These are phyloP conservation scores for Penicillium canescens DNA, from an alignment of 495 filamentous ascomycete species.

Conservation along the genomic window DNA sequence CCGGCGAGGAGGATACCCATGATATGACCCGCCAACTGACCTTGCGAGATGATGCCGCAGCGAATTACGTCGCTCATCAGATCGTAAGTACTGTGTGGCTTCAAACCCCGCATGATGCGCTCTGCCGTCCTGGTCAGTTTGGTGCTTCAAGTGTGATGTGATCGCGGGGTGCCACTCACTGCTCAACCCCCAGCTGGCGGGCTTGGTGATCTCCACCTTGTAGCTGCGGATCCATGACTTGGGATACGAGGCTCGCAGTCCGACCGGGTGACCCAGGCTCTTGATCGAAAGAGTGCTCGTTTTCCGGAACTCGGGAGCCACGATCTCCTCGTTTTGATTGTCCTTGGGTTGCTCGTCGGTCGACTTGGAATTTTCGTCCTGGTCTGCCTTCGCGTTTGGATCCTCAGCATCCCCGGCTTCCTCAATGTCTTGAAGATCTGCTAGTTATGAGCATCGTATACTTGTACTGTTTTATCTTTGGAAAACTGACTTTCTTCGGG, in stretches of 20 bases:
- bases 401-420: no score
- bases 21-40: conserved; percentile 10
- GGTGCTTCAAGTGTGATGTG: not conserved
- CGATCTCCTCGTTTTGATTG: not conserved
- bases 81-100: conserved; percentile 8
- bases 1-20: conserved; percentile 7
- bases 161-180: conserved; percentile 1
- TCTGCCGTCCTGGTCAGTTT: not conserved
- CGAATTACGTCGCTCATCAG: conserved; percentile 12
- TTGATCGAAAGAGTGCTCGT: conserved; percentile 5
- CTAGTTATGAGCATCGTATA: no score
- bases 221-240: conserved; percentile 8
- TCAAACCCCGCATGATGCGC: conserved; percentile 12
- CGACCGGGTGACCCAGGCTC: conserved; percentile 12
- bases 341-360: not conserved
- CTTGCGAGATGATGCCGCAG: conserved; percentile 16
- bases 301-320: conserved; percentile 1
- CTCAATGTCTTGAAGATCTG: no score
- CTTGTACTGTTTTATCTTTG: no score
- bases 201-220: conserved; percentile 14
- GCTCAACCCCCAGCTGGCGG: conserved; percentile 5
- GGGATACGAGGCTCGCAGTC: conserved; percentile 5
- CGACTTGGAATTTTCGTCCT: conserved; percentile 1
- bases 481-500: no score
- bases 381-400: not conserved